phyloP scores from a whole-genome alignment of 1,139 yeast genomes.

The Groenewaldozyma sp. region DNA sequence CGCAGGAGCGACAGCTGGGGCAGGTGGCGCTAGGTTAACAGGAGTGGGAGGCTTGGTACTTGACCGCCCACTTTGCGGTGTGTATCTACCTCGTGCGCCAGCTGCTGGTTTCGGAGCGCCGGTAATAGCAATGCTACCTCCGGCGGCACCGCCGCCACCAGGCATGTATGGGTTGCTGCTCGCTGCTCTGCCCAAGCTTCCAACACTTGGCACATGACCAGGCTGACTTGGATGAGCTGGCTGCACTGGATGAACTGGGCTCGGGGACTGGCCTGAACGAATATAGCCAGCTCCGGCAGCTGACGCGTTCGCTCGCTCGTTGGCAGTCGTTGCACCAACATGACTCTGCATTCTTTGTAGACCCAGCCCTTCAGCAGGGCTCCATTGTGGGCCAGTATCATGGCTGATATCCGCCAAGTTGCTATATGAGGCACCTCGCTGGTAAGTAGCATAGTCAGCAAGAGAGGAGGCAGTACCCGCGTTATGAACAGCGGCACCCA shows the following conservation, averaged over 20 bases:
- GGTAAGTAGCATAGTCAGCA: too few relatives aligned
- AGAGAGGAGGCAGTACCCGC: too few relatives aligned
- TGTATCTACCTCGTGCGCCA: neutral
- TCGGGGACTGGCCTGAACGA: neutral
- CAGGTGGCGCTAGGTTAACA: neutral
- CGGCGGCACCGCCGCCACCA: neutral
- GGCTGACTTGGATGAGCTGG: neutral
- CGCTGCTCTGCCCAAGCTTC: too few relatives aligned
- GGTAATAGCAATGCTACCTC: neutral
- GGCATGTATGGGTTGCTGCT: slow-evolving; percentile 4
- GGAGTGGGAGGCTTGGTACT: neutral
- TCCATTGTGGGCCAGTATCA: neutral
- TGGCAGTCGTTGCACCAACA: neutral
- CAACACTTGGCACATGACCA: neutral
- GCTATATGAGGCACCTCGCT: neutral
- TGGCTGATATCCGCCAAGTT: neutral
- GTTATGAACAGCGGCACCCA: too few relatives aligned
- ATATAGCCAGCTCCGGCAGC: neutral
- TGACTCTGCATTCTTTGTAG: neutral
- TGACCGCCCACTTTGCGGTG: neutral
- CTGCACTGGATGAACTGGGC: neutral
- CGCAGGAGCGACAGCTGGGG: neutral
- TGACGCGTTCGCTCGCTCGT: neutral
- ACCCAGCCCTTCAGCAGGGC: too few relatives aligned
- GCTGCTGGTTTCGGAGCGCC: too few relatives aligned